phyloP scores from a whole-genome alignment of 2,329 filamentous ascomycete species.

The Pseudogymnoascus destructans region DNA sequence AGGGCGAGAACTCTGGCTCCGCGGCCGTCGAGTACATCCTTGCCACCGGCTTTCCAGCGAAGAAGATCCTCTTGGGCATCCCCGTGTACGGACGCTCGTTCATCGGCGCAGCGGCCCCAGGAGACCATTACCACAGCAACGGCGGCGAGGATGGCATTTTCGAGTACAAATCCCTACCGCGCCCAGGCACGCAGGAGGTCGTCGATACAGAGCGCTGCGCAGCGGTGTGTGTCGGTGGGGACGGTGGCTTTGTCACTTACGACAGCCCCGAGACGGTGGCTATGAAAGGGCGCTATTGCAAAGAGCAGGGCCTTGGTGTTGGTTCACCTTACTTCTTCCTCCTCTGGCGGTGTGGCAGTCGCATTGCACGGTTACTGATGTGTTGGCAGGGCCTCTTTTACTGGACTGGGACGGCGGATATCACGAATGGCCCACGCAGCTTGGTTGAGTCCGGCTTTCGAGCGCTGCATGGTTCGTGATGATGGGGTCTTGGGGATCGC shows the following conservation, averaged over 20 bases:
- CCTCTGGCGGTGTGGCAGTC: not conserved
- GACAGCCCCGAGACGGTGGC: constrained; percentile 66
- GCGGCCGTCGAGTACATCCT: constrained; percentile 53
- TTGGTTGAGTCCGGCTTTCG: constrained; percentile 46
- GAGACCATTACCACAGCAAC: constrained; percentile 43
- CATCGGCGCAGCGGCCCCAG: constrained; percentile 48
- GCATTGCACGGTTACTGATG: constrained; percentile 10
- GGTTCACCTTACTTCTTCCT: constrained; percentile 10
- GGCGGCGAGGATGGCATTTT: constrained; percentile 57
- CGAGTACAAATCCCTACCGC: constrained; percentile 59
- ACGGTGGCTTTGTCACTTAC: constrained; percentile 68
- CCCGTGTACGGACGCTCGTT: constrained; percentile 68
- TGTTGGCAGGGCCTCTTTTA: constrained; percentile 58
- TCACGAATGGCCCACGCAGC: constrained; percentile 42
- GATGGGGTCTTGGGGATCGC: not conserved
- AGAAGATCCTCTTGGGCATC: constrained; percentile 63
- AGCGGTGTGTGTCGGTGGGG: constrained; percentile 58
- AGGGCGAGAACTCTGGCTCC: constrained; percentile 52
- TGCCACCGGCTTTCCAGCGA: constrained; percentile 50
- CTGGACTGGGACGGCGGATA: constrained; percentile 66
- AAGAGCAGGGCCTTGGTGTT: constrained; percentile 54
- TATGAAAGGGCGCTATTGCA: constrained; percentile 62
- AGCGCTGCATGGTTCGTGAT: constrained; percentile 34
- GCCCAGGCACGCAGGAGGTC: constrained; percentile 46
- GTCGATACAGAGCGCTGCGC: constrained; percentile 56